Conservation (phyloP, 305 asterid species). For the Euphrasia arctica region DNA sequence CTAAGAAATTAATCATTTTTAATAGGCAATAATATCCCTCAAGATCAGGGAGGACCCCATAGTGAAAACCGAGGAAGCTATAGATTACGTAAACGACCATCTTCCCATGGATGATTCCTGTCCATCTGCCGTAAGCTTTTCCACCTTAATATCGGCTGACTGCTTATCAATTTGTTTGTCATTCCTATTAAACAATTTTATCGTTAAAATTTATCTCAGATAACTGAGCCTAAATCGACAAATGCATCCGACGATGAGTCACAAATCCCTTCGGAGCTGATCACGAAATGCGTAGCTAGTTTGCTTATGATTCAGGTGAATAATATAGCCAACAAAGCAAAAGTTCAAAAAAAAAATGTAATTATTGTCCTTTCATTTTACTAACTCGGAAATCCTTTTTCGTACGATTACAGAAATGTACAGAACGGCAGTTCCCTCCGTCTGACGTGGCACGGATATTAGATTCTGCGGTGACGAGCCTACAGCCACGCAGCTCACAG, state of each 20-base stretch:
- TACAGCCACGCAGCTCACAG: constrained; percentile 80
- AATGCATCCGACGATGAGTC: constrained; percentile 49
- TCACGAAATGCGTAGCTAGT: constrained; percentile 79
- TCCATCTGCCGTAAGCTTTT: constrained; percentile 44
- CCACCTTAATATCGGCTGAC: constrained; percentile 16
- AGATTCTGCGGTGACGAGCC: constrained; percentile 79
- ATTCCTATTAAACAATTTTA: constrained; percentile 21
- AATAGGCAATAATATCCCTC: constrained; percentile 70
- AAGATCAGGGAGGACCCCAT: constrained; percentile 44
- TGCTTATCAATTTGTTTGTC: constrained; percentile 21
- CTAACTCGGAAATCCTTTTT: constrained; percentile 1
- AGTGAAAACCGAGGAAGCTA: constrained; percentile 79
- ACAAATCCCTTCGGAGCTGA: constrained; percentile 80
- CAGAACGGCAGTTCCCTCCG: constrained; percentile 93
- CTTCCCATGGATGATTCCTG: constrained; percentile 63
- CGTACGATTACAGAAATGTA: constrained; percentile 66
- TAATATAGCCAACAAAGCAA: not conserved
- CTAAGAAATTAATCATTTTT: constrained; percentile 19
- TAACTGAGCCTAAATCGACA: constrained; percentile 41
- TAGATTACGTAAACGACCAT: constrained; percentile 76
- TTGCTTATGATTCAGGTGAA: constrained; percentile 95
- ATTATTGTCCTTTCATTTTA: not conserved
- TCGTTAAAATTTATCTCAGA: constrained; percentile 41
- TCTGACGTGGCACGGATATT: constrained; percentile 87
- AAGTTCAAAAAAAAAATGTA: too few relatives aligned